Evolutionary conservation across 169 alveolate species (phyloP).

Genomic region (Plasmodium knowlesi): DNA sequence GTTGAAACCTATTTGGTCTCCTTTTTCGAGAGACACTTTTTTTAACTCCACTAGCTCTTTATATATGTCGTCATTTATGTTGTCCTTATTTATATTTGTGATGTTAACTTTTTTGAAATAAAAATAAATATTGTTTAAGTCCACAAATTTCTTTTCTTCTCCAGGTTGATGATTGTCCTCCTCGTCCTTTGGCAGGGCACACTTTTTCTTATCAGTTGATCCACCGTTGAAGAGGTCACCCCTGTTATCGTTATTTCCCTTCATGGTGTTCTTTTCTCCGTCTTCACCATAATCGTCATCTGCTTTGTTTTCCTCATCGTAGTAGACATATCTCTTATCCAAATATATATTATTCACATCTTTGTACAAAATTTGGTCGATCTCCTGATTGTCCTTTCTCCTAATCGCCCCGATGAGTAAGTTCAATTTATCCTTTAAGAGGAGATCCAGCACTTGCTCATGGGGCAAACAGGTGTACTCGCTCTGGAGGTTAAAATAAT

Average conservation of each 20-base stretch:
- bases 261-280: neutral
- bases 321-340: conserved; percentile 50
- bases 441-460: conserved; percentile 45
- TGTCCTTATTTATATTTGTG: conserved; percentile 67
- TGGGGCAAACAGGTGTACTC: conserved; percentile 70
- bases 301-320: neutral
- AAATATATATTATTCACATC: conserved; percentile 62
- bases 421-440: conserved; percentile 42
- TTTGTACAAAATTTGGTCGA: conserved; percentile 40
- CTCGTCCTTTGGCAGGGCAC: neutral
- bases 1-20: conserved; percentile 59
- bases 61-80: conserved; percentile 68
- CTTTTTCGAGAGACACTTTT: conserved; percentile 32
- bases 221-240: neutral
- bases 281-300: neutral
- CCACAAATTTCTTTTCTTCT: conserved; percentile 20
- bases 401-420: conserved; percentile 32
- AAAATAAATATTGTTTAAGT: conserved; percentile 57
- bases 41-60: conserved; percentile 53
- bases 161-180: neutral
- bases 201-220: neutral
- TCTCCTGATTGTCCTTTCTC: conserved; percentile 55
- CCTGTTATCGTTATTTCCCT: neutral
- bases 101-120: conserved; percentile 75
- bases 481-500: conserved; percentile 66